Evolutionary conservation across 2,329 filamentous ascomycete species (phyloP).

Genomic region (Paracoccidioides lutzii): DNA sequence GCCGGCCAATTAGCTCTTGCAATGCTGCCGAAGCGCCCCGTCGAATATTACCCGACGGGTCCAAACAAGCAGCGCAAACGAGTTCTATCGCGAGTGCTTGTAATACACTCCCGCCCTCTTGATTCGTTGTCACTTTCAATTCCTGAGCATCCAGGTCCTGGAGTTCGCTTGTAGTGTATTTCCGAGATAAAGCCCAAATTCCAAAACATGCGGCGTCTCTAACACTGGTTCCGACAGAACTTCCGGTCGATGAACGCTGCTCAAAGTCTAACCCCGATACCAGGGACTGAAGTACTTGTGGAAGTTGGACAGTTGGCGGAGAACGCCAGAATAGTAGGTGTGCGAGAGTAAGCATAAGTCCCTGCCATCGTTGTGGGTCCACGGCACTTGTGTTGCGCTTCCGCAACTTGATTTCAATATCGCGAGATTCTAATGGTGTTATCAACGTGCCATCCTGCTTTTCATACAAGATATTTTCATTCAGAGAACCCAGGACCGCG

Average conservation of each 20-base stretch:
- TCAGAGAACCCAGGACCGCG: slow-evolving; percentile 59
- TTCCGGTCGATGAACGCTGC: slow-evolving; percentile 73
- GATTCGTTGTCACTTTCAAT: slow-evolving; percentile 19
- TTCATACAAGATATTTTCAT: slow-evolving; percentile 49
- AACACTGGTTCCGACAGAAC: slow-evolving; percentile 75
- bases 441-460: slow-evolving; percentile 31
- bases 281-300: slow-evolving; percentile 62
- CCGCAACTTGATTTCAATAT: slow-evolving; percentile 25
- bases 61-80: slow-evolving; percentile 67
- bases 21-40: slow-evolving; percentile 84
- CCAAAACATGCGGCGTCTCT: slow-evolving; percentile 93
- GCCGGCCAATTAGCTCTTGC: slow-evolving; percentile 84
- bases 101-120: slow-evolving; percentile 38
- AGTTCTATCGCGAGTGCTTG: slow-evolving; percentile 73
- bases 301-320: slow-evolving; percentile 56
- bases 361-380: slow-evolving; percentile 80
- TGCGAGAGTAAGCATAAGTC: slow-evolving; percentile 72
- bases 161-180: slow-evolving; percentile 72
- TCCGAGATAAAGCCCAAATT: slow-evolving; percentile 79
- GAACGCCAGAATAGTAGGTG: slow-evolving; percentile 78
- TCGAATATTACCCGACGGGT: slow-evolving; percentile 85
- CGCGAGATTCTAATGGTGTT: slow-evolving; percentile 22
- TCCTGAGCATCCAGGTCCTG: slow-evolving; percentile 41
- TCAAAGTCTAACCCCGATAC: slow-evolving; percentile 76
- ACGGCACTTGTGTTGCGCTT: slow-evolving; percentile 56